These are phyloP conservation scores for Penicillium diatomitis DNA, from an alignment of 495 filamentous ascomycete genomes.

Conservation along the genomic window DNA sequence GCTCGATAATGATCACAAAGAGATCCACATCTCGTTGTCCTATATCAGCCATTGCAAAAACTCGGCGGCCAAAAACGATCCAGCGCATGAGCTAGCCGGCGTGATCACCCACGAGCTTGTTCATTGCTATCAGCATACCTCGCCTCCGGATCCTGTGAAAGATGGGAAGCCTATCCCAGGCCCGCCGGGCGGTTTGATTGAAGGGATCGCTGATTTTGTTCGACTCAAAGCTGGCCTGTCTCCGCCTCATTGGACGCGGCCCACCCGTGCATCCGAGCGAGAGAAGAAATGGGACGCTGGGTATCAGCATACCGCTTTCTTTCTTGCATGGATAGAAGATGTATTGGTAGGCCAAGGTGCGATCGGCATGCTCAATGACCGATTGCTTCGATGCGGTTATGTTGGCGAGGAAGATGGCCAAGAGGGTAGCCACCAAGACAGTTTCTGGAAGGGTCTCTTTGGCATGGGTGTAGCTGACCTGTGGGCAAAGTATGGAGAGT, in stretches of 20 bases:
- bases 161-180: slow-evolving; percentile 7
- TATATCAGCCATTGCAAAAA: slow-evolving; percentile 52
- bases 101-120: slow-evolving; percentile 90
- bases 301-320: slow-evolving; percentile 89
- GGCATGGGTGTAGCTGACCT: slow-evolving; percentile 55
- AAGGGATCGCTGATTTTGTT: slow-evolving; percentile 94
- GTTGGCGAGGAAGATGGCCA: slow-evolving; percentile 22
- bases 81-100: slow-evolving; percentile 61
- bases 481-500: slow-evolving; percentile 61
- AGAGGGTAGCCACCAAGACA: slow-evolving; percentile 39
- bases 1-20: slow-evolving; percentile 83
- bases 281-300: slow-evolving; percentile 70
- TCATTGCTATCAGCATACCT: slow-evolving; percentile 87
- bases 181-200: slow-evolving; percentile 70
- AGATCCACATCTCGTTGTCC: slow-evolving; percentile 77
- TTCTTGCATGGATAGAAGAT: slow-evolving; percentile 62
- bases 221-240: slow-evolving; percentile 61
- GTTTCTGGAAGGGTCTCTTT: slow-evolving; percentile 66
- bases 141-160: slow-evolving; percentile 35
- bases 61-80: slow-evolving; percentile 13
- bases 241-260: slow-evolving; percentile 77
- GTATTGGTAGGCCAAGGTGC: slow-evolving; percentile 65
- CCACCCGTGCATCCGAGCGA: slow-evolving; percentile 37
- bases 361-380: slow-evolving; percentile 65
- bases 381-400: slow-evolving; percentile 45